These are phyloP conservation scores for Pisolithus thermaeus DNA, from an alignment of 1,284 basidiomycete species.

Conservation along the genomic window DNA sequence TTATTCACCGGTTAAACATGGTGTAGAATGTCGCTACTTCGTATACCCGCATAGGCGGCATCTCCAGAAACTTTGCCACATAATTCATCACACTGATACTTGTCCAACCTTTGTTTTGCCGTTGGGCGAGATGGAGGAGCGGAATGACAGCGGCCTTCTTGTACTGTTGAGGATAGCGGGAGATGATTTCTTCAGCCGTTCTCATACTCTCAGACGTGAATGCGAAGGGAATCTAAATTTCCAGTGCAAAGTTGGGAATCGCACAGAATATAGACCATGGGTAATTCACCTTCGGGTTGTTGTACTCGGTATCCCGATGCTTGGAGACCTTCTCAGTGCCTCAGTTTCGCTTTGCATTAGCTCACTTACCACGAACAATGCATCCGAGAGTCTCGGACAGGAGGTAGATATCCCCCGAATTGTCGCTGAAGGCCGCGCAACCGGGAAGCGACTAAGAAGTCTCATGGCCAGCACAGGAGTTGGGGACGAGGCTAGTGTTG, in stretches of 20 bases:
- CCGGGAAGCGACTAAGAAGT: constrained; percentile 7
- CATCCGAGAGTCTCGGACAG: constrained; percentile 39
- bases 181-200: constrained; percentile 84
- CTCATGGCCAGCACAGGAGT: constrained; percentile 20
- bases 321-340: constrained; percentile 28
- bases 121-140: constrained; percentile 91
- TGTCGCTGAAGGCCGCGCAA: constrained; percentile 16
- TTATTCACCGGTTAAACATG: constrained; percentile 88
- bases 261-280: constrained; percentile 1
- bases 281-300: constrained; percentile 71
- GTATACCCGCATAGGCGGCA: constrained; percentile 98
- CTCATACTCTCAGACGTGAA: constrained; percentile 81
- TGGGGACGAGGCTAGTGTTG: not conserved
- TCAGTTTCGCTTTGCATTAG: constrained; percentile 1
- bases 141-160: constrained; percentile 98
- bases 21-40: constrained; percentile 99
- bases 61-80: constrained; percentile 86
- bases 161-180: constrained; percentile 94
- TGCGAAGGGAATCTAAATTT: constrained; percentile 82
- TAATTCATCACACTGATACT: constrained; percentile 99
- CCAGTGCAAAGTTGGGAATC: not conserved
- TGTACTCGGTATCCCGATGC: constrained; percentile 93
- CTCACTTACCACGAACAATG: constrained; percentile 47
- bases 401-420: constrained; percentile 36
- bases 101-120: constrained; percentile 99